Evolutionary conservation across 192 early-diverging fungal genomes (phyloP), one percentile per base, ranked within the genome.

Genomic region (Obelidium mucronatum): DNA sequence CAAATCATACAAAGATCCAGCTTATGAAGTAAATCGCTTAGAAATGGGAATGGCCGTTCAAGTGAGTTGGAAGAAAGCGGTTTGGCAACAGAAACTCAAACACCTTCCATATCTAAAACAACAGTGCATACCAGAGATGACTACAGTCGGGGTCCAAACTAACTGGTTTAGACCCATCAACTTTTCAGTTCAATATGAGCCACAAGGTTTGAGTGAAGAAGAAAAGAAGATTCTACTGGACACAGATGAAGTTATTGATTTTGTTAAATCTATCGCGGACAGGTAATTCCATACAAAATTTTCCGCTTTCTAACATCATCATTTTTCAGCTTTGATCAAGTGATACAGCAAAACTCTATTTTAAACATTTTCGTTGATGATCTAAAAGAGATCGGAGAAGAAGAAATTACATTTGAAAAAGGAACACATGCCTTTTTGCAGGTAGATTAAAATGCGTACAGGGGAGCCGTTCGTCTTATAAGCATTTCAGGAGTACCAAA

Each of bases 401-500:
- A 91, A 54, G 89, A 90, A 30, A 44, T 83, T 22, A 69, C 78
- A 4, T 53, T 90, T 6, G 89, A 90, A 35, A 89, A 89, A 68
- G 88, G 88, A 13, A 55, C 84, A 1, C 86, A 90, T 44, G 84
- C 86, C 1, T 58, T 70, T 24, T 76, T 90, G 26, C 87, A 86
- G 82, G 82, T 80, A 42, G 3, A 48, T 30, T 34, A 13, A 26
- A 28, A 58, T 36, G 15, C 26, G 8, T 31, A 17, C 13, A 52
- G 34, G 0, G 72, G 13, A 19, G 40, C 17, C 63, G 2, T 64
- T 0, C 62, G 1, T 58, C 17, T n/a, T 60, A 53, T n/a, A n/a
- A n/a, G n/a, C n/a, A n/a, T n/a, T n/a, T 19, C 78, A 87, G 75
- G 89, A 90, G 62, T 90, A 90, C 69, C 89, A 90, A 78, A 88